Evolutionary conservation across 257 asterid species (phyloP).

Genomic region (Solanum acaule): DNA sequence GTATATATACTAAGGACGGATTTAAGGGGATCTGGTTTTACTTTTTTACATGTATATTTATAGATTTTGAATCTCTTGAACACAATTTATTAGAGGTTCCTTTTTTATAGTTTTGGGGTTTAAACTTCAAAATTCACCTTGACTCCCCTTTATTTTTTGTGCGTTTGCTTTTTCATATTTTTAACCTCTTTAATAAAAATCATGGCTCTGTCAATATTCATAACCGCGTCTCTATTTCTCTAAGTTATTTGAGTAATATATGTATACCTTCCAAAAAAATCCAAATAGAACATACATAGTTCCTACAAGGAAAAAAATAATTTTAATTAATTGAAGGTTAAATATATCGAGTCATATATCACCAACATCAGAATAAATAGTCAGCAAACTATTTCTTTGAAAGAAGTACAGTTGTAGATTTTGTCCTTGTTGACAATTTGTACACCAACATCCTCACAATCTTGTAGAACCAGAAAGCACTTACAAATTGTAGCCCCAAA

Average conservation of each 20-base stretch:
- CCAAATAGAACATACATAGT: neutral
- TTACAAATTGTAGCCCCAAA: slow-evolving; percentile 67
- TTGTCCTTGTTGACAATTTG: slow-evolving; percentile 42
- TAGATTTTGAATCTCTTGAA: neutral
- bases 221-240: no score
- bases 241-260: neutral
- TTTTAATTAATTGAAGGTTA: neutral
- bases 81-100: no score
- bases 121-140: no score
- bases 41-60: no score
- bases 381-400: neutral
- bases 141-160: neutral
- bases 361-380: rapidly evolving
- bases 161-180: no score
- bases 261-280: rapidly evolving
- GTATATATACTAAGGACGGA: neutral
- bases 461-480: slow-evolving; percentile 89
- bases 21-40: rapidly evolving
- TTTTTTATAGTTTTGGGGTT: neutral
- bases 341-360: neutral
- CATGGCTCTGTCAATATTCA: no score
- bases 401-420: slow-evolving; percentile 12
- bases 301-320: neutral
- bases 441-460: slow-evolving; percentile 62
- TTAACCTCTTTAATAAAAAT: no score